Evolutionary conservation across 179 eudicot genomes (phyloP).

Genomic region (Silene coronaria): DNA sequence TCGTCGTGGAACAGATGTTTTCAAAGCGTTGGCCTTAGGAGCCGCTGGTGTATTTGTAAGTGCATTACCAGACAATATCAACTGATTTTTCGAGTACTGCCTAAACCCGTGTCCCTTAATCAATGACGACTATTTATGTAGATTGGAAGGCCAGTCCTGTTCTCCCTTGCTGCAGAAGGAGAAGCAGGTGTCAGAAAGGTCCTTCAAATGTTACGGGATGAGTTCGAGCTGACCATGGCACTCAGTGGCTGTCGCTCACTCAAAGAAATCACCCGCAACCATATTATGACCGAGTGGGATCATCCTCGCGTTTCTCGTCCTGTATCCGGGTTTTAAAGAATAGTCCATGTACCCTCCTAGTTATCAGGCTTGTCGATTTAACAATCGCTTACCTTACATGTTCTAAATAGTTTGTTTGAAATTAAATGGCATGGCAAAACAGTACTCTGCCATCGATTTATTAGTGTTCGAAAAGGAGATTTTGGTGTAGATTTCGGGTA

Average conservation of each 20-base stretch:
- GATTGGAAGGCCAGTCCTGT: slow-evolving; percentile 81
- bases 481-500: no score
- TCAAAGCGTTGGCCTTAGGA: slow-evolving; percentile 89
- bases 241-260: slow-evolving; percentile 67
- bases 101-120: no score
- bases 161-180: slow-evolving; percentile 78
- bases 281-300: slow-evolving; percentile 68
- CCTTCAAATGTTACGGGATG: slow-evolving; percentile 72
- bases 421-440: no score
- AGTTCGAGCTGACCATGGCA: slow-evolving; percentile 80
- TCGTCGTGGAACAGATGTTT: slow-evolving; percentile 90
- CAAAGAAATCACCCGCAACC: slow-evolving; percentile 65
- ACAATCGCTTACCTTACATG: no score
- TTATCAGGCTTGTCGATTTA: no score
- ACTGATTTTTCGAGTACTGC: not conserved
- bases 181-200: slow-evolving; percentile 68
- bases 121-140: slow-evolving; percentile 1
- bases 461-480: no score
- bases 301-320: slow-evolving; percentile 31
- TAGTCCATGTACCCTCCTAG: no score
- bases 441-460: no score
- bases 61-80: slow-evolving; percentile 3
- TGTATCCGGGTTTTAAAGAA: no score
- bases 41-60: slow-evolving; percentile 89
- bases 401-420: no score